phyloP scores from a whole-genome alignment of 2,329 filamentous ascomycete species.

The Calonectria pseudoreteaudii region DNA sequence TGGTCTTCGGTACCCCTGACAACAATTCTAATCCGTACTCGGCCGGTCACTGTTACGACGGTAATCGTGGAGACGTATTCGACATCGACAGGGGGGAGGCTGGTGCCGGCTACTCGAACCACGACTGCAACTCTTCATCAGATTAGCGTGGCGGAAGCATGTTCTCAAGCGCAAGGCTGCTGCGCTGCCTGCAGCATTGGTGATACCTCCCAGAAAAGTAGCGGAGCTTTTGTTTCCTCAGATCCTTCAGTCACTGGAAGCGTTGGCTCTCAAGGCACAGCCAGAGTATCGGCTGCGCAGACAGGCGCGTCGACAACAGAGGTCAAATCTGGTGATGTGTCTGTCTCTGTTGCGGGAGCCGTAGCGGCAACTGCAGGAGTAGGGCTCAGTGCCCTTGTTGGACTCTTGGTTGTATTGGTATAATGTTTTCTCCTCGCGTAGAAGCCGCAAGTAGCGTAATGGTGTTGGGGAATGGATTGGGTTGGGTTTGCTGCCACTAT shows the following conservation, averaged over 20 bases:
- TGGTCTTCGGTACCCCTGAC: conserved; percentile 32
- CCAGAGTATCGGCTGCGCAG: not conserved
- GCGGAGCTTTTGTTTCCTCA: not conserved
- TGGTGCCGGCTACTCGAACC: conserved; percentile 32
- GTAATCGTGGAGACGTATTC: conserved; percentile 42
- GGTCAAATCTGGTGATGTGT: conserved; percentile 26
- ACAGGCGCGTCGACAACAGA: conserved; percentile 15
- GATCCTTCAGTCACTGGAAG: not conserved
- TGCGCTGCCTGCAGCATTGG: conserved; percentile 31
- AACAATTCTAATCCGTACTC: conserved; percentile 33
- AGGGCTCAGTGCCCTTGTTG: conserved; percentile 39
- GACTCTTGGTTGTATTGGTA: conserved; percentile 38
- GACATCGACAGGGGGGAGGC: conserved; percentile 38
- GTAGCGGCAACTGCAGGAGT: conserved; percentile 35
- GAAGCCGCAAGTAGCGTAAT: not conserved
- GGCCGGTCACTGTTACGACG: conserved; percentile 37
- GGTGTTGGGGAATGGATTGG: not conserved
- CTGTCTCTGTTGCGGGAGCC: conserved; percentile 38
- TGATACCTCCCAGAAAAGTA: not conserved
- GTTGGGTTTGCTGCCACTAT: conserved; percentile 13
- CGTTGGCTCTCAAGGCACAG: not conserved
- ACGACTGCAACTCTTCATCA: conserved; percentile 36
- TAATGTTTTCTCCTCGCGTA: conserved; percentile 21
- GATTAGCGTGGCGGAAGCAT: conserved; percentile 32
- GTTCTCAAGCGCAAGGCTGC: conserved; percentile 30